Evolutionary conservation across 2,329 filamentous ascomycete genomes (phyloP).

Genomic region (Aspergillus fructus): DNA sequence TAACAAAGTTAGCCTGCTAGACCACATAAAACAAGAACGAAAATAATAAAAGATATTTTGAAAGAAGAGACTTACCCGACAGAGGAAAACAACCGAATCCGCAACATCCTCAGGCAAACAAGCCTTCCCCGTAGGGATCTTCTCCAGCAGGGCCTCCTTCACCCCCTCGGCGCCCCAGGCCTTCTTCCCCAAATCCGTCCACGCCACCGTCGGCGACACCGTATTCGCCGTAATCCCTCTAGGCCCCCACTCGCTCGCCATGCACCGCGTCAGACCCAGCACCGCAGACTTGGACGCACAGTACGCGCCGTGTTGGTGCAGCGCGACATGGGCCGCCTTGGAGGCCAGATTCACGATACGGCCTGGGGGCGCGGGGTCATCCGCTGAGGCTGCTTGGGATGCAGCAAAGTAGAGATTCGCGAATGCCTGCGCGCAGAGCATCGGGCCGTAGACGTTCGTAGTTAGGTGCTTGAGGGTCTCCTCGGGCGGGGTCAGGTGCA

Average conservation of each 20-base stretch:
- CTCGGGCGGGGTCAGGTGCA: slow-evolving; percentile 44
- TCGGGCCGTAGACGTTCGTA: slow-evolving; percentile 47
- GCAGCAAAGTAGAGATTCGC: slow-evolving; percentile 41
- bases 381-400: slow-evolving; percentile 19
- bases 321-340: slow-evolving; percentile 49
- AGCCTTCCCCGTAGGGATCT: slow-evolving; percentile 42
- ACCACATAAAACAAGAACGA: background rate
- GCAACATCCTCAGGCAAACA: slow-evolving; percentile 41
- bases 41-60: no score
- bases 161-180: slow-evolving; percentile 41
- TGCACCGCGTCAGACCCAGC: slow-evolving; percentile 45
- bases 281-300: slow-evolving; percentile 50
- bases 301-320: slow-evolving; percentile 48
- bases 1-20: no score
- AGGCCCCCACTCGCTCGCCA: slow-evolving; percentile 49
- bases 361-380: slow-evolving; percentile 35
- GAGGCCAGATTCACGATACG: slow-evolving; percentile 49
- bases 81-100: slow-evolving; percentile 40
- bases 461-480: slow-evolving; percentile 46
- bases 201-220: slow-evolving; percentile 48
- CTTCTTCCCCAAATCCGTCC: slow-evolving; percentile 48
- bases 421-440: slow-evolving; percentile 48
- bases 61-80: slow-evolving; percentile 27
- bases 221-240: slow-evolving; percentile 49
- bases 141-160: slow-evolving; percentile 36